These are phyloP conservation scores for Trichoderma sp. DNA, from an alignment of 2,329 filamentous ascomycete species.

Conservation along the genomic window DNA sequence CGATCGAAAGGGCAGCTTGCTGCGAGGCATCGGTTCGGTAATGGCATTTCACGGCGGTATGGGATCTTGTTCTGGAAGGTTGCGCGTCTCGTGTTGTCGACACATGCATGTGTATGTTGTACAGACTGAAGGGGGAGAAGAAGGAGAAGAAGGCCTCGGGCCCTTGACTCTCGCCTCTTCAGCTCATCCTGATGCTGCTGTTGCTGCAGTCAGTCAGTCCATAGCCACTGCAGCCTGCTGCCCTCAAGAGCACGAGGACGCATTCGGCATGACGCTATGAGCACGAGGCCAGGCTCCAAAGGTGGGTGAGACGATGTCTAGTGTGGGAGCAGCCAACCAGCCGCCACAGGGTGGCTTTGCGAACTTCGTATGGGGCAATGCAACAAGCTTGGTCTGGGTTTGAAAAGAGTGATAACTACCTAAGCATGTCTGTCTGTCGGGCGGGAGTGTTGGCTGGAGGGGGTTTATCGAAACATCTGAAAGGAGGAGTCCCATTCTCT, in stretches of 20 bases:
- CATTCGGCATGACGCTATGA: constrained; percentile 19
- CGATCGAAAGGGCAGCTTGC: constrained; percentile 19
- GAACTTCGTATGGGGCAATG: neutral
- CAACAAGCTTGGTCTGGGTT: neutral
- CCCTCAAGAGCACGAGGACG: constrained; percentile 20
- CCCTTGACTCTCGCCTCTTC: neutral
- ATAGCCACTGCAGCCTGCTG: constrained; percentile 17
- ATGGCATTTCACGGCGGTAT: constrained; percentile 1
- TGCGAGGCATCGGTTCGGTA: constrained; percentile 16
- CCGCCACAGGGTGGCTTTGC: constrained; percentile 12
- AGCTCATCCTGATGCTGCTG: constrained; percentile 2
- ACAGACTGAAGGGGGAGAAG: neutral
- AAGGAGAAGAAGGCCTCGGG: neutral
- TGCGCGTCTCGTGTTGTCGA: neutral
- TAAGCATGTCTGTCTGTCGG: neutral
- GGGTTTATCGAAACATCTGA: neutral
- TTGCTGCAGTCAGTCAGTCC: neutral
- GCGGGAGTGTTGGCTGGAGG: neutral
- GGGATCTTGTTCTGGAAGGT: neutral
- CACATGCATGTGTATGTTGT: neutral
- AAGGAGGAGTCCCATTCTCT: neutral
- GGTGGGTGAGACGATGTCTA: constrained; percentile 16
- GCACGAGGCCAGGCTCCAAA: constrained; percentile 17
- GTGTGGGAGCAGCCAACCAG: constrained; percentile 15
- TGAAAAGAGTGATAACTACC: neutral